A percentile compares a stretch with the other conserved stretches of the same genome.
These are phyloP conservation scores for Agarophyton chilense DNA, from an alignment of 23 red algal genomes.

Conservation along the genomic window DNA sequence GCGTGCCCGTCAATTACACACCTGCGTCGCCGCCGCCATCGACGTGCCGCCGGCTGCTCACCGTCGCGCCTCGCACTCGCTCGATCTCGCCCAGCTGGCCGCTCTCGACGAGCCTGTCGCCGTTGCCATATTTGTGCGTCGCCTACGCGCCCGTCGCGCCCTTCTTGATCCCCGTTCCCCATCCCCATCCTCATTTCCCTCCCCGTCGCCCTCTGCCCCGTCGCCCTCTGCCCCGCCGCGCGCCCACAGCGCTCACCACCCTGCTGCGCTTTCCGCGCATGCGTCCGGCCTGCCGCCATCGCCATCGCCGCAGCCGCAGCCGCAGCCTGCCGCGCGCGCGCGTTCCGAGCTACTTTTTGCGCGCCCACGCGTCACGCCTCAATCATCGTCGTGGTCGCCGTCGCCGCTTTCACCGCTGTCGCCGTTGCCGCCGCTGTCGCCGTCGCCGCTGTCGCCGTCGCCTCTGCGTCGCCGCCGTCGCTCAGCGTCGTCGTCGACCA, in stretches of 20 bases:
- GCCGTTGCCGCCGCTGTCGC: neutral
- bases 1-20: constrained; percentile 12
- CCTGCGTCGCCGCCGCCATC: neutral
- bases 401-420: neutral
- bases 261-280: too few species aligned
- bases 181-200: neutral
- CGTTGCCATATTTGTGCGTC: constrained; percentile 45
- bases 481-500: too few species aligned
- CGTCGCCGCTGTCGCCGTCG: neutral
- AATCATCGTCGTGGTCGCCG: too few species aligned
- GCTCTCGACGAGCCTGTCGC: constrained; percentile 37
- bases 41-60: constrained; percentile 14
- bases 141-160: neutral
- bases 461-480: too few species aligned
- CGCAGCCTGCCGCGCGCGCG: too few species aligned
- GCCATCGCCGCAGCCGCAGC: too few species aligned
- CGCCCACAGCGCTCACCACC: neutral
- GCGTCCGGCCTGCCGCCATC: too few species aligned
- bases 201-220: neutral
- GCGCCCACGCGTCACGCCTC: too few species aligned
- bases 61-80: neutral
- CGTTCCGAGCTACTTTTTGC: constrained; percentile 33
- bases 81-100: constrained; percentile 35
- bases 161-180: neutral
- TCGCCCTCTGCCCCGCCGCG: neutral